These are phyloP conservation scores for Grosmannia huntii DNA, from an alignment of 2,329 filamentous ascomycete species.

Conservation along the genomic window DNA sequence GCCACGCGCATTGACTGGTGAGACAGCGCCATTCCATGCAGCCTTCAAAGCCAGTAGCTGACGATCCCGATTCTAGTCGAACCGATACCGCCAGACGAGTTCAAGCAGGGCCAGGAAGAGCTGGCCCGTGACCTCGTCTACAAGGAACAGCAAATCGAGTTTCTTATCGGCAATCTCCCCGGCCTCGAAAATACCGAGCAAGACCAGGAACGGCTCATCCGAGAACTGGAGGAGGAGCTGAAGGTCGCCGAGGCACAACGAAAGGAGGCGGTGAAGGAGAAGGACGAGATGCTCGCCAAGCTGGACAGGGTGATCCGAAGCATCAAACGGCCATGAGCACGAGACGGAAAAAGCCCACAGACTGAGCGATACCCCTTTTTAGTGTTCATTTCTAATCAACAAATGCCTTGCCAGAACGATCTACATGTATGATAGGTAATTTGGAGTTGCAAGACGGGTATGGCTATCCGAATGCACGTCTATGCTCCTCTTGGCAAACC, in stretches of 20 bases:
- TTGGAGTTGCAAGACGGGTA: not conserved
- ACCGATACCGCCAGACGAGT: slow-evolving; percentile 49
- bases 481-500: not conserved
- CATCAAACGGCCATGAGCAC: slow-evolving; percentile 40
- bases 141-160: slow-evolving; percentile 75
- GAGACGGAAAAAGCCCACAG: not conserved
- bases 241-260: slow-evolving; percentile 49
- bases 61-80: slow-evolving; percentile 32
- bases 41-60: not conserved
- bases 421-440: not conserved
- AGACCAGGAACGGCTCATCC: slow-evolving; percentile 58
- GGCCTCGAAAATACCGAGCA: slow-evolving; percentile 67
- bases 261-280: slow-evolving; percentile 50
- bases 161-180: slow-evolving; percentile 60
- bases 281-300: slow-evolving; percentile 45
- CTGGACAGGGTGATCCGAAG: slow-evolving; percentile 49
- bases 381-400: not conserved
- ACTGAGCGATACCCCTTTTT: slow-evolving; percentile 5
- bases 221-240: slow-evolving; percentile 51
- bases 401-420: not conserved
- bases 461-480: not conserved
- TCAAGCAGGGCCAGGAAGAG: slow-evolving; percentile 56
- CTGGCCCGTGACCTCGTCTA: slow-evolving; percentile 63
- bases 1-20: slow-evolving; percentile 10
- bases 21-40: not conserved